Evolutionary conservation across 768 basidiomycete species (phyloP).

Genomic region (Xerocomellus amylosporus): DNA sequence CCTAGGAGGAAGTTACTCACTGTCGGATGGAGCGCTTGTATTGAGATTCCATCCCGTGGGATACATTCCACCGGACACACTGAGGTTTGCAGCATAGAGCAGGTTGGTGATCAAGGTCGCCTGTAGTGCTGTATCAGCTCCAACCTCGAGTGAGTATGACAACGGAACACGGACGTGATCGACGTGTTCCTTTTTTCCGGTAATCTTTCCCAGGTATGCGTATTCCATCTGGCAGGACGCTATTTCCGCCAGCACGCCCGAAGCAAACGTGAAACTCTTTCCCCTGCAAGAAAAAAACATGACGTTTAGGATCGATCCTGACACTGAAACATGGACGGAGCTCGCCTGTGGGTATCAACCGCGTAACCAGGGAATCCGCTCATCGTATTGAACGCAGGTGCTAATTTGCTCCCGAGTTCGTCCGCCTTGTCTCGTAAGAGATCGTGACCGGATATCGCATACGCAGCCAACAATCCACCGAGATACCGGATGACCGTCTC

Average conservation of each 20-base stretch:
- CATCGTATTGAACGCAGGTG: constrained; percentile 67
- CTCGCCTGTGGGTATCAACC: constrained; percentile 64
- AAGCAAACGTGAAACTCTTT: neutral
- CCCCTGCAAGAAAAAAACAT: neutral
- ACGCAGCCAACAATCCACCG: constrained; percentile 80
- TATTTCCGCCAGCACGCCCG: constrained; percentile 67
- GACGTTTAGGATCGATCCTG: neutral
- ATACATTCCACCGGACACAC: constrained; percentile 56
- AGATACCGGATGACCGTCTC: constrained; percentile 89
- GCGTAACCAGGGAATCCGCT: constrained; percentile 68
- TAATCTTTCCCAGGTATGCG: constrained; percentile 76
- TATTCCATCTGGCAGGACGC: constrained; percentile 82
- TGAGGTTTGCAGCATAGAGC: constrained; percentile 46
- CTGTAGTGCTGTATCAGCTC: constrained; percentile 29
- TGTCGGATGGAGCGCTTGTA: constrained; percentile 41
- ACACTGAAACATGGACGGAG: neutral
- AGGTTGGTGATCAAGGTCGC: constrained; percentile 47
- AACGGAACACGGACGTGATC: constrained; percentile 44
- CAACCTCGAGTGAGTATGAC: neutral
- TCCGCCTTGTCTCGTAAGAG: constrained; percentile 68
- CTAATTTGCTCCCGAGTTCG: constrained; percentile 65
- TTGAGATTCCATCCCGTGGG: constrained; percentile 55
- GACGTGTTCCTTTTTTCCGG: constrained; percentile 64
- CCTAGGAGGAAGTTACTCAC: constrained; percentile 37
- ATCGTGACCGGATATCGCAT: constrained; percentile 66